A percentile compares a stretch with the other conserved stretches of the same genome.
phyloP scores from a whole-genome alignment of 495 filamentous ascomycete genomes.

The Neurospora tetrasperma region DNA sequence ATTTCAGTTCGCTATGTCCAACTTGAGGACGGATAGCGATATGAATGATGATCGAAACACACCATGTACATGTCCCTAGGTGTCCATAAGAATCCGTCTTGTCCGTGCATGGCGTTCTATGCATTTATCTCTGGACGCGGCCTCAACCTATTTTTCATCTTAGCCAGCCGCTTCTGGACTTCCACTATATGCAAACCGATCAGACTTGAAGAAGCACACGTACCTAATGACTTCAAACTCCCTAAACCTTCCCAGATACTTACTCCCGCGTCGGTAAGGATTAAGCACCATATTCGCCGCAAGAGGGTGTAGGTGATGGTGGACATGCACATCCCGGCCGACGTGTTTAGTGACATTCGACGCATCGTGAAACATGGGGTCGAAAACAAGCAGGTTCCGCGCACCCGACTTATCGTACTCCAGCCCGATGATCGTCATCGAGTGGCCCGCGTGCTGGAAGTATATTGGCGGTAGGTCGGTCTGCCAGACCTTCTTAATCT shows the following conservation, averaged over 20 bases:
- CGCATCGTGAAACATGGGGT: constrained; percentile 74
- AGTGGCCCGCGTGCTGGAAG: constrained; percentile 86
- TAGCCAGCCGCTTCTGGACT: too few species aligned
- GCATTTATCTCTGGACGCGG: neutral
- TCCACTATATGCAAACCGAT: too few species aligned
- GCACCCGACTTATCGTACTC: constrained; percentile 56
- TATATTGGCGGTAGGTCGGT: constrained; percentile 78
- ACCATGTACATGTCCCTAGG: neutral
- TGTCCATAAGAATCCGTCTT: neutral
- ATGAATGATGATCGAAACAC: neutral
- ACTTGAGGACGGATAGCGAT: neutral
- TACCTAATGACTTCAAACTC: constrained; percentile 75
- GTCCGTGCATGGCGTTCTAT: neutral
- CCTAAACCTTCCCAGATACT: constrained; percentile 57
- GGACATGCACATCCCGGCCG: constrained; percentile 30
- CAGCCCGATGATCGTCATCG: constrained; percentile 82
- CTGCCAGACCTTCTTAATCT: constrained; percentile 43
- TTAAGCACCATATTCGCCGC: constrained; percentile 40
- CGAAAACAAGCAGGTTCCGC: constrained; percentile 73
- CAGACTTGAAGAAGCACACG: constrained; percentile 16
- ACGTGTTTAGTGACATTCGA: constrained; percentile 48
- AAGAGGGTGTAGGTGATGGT: constrained; percentile 31
- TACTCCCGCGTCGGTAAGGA: constrained; percentile 56
- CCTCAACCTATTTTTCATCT: too few species aligned
- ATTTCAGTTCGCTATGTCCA: neutral